Base-by-base conservation (phyloP, 164 flowering plant species). In the Aristolochia californica region DNA sequence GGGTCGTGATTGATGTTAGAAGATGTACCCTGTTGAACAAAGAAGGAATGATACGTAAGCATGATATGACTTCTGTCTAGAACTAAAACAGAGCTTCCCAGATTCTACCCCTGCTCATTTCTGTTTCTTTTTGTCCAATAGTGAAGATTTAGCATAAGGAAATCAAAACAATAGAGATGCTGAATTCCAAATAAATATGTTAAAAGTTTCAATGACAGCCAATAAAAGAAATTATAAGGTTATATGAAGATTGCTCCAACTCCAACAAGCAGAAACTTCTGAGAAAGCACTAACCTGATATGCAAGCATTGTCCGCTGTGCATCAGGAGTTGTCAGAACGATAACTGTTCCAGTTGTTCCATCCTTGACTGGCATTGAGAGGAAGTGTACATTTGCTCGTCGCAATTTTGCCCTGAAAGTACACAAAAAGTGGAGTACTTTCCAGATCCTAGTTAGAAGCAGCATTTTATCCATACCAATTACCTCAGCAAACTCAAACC, bases 341-440 rank as follows among this genome's bases (percentile, higher is more conserved):
- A 93, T 93, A 55, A 93, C 98, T 9, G 98, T 93, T 60, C 98
- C 98, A 0, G 98, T 93, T 38, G 98, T 93, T 52, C 94, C 98
- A 72, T 87, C 95, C 72, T 81, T 80, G 44, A 88, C 75, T 20
- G 98, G 88, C 43, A 70, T 72, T 57, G 98, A 93, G 5, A 87
- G 81, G 62, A 93, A 89, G 72, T 75, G 74, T 55, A 93, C 94
- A 83, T 85, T 79, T 61, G 98, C 98, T 38, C 97, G 81, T 43
- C 70, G 73, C 59, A 93, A 61, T 65, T 93, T 93, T 59, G 85
- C 56, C 76, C 98, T 88, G 68, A 22, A 66, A 45, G 54, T 21
- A 18, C 15, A 22, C 18, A 48, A 17, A 40, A 4, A 51, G 22
- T 22, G 20, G n/a, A n/a, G n/a, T n/a, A n/a, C n/a, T n/a, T n/a